These are phyloP conservation scores for Waltergamsia citrina DNA, from an alignment of 2,329 filamentous ascomycete genomes.

Conservation along the genomic window DNA sequence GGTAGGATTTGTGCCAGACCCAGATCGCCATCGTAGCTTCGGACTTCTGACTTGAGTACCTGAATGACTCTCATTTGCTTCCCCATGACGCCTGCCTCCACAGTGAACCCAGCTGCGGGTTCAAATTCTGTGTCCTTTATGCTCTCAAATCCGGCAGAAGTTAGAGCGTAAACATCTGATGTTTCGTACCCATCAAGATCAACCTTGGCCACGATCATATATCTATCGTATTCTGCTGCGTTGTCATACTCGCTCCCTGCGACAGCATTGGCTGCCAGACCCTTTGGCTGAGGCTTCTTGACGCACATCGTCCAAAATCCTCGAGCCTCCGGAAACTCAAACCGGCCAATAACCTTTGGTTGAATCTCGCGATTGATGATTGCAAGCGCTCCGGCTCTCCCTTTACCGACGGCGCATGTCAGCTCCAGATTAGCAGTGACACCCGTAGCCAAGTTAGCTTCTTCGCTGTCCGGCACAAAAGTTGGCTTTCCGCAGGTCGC, in stretches of 20 bases:
- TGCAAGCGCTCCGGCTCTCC: conserved; percentile 60
- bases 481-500: conserved; percentile 57
- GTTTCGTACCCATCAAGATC: conserved; percentile 61
- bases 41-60: conserved; percentile 75
- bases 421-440: conserved; percentile 50
- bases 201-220: conserved; percentile 73
- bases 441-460: conserved; percentile 28
- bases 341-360: conserved; percentile 59
- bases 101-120: conserved; percentile 73
- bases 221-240: conserved; percentile 61
- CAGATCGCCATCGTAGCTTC: conserved; percentile 85
- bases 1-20: conserved; percentile 85
- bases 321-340: conserved; percentile 63
- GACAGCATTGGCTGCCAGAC: conserved; percentile 37
- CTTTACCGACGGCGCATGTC: conserved; percentile 52
- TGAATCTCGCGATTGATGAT: conserved; percentile 71
- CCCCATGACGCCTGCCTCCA: conserved; percentile 80
- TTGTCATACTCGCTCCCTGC: conserved; percentile 43
- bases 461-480: conserved; percentile 31
- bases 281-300: conserved; percentile 55
- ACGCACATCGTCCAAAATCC: conserved; percentile 75
- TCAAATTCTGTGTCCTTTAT: conserved; percentile 85
- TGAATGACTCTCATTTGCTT: conserved; percentile 76
- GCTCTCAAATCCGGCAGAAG: conserved; percentile 64
- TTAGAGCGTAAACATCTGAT: conserved; percentile 69